Conservation (phyloP, 768 basidiomycete genomes). For the Podaxis sp. region DNA sequence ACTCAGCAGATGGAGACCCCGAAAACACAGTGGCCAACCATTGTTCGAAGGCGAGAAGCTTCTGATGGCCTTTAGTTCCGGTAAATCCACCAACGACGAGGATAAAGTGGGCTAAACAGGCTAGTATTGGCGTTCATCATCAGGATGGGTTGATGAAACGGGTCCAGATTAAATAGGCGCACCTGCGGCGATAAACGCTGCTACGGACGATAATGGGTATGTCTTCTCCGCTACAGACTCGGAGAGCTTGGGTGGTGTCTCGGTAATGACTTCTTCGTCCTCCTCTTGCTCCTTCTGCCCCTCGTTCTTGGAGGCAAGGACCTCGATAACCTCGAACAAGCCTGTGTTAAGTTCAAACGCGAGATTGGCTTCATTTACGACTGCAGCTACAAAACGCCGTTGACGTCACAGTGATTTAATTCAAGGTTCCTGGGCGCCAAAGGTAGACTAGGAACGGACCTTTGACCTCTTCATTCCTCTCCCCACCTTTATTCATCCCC, state of each 20-base stretch:
- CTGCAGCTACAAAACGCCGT: conserved; percentile 30
- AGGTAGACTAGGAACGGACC: conserved; percentile 25
- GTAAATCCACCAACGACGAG: conserved; percentile 47
- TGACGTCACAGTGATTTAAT: not conserved
- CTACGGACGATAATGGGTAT: conserved; percentile 33
- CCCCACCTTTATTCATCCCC: conserved; percentile 51
- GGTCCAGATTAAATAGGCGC: conserved; percentile 6
- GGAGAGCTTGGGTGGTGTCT: conserved; percentile 3
- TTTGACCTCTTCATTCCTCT: conserved; percentile 38
- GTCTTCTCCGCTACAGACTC: conserved; percentile 18
- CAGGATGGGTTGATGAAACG: not conserved
- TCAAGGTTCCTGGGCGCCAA: not conserved
- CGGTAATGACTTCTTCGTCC: conserved; percentile 6
- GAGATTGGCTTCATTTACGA: conserved; percentile 45
- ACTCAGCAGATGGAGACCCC: conserved; percentile 5
- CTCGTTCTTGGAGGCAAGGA: conserved; percentile 16
- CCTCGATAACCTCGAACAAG: conserved; percentile 39
- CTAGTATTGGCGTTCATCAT: conserved; percentile 23
- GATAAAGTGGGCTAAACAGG: conserved; percentile 48
- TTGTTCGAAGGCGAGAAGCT: conserved; percentile 38
- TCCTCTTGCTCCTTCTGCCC: not conserved
- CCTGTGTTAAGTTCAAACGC: conserved; percentile 49
- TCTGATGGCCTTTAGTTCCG: conserved; percentile 43
- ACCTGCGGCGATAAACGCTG: conserved; percentile 35
- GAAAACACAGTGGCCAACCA: conserved; percentile 30